These are phyloP conservation scores for Boechera stricta DNA, from an alignment of 345 rosid species.

Conservation along the genomic window DNA sequence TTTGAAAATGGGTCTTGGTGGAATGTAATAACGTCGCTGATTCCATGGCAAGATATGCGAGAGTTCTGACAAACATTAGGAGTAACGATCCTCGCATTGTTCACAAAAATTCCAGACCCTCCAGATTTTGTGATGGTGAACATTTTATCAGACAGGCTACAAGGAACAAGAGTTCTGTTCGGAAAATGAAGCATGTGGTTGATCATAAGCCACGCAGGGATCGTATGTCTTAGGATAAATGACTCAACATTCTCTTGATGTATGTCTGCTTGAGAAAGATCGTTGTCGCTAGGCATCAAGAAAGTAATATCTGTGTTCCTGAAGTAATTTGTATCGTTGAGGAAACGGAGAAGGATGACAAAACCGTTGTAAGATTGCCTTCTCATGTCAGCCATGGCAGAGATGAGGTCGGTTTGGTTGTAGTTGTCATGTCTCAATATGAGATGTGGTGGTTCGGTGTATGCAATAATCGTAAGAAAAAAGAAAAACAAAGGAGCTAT, in stretches of 20 bases:
- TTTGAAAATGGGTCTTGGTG: neutral
- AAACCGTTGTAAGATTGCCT: constrained; percentile 45
- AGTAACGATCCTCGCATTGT: constrained; percentile 45
- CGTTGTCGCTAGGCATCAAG: constrained; percentile 47
- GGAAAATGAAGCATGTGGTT: constrained; percentile 50
- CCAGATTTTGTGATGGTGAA: constrained; percentile 46
- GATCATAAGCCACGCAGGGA: constrained; percentile 49
- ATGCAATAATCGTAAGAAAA: constrained; percentile 20
- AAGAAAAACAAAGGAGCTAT: constrained; percentile 18
- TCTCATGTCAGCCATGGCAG: constrained; percentile 46
- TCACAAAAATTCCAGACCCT: constrained; percentile 43
- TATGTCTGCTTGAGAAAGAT: constrained; percentile 41
- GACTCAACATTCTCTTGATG: constrained; percentile 30
- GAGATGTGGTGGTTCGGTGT: constrained; percentile 40
- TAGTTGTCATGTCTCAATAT: constrained; percentile 45
- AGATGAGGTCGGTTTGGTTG: constrained; percentile 43
- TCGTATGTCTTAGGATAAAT: constrained; percentile 42
- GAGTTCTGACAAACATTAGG: constrained; percentile 47
- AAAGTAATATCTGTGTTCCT: constrained; percentile 41
- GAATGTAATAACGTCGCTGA: constrained; percentile 37
- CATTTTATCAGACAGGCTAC: constrained; percentile 39
- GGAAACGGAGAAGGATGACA: constrained; percentile 43
- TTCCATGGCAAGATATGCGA: constrained; percentile 47
- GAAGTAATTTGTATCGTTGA: constrained; percentile 41
- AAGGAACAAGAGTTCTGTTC: constrained; percentile 44